Percentiles rank a stretch among this genome's conserved stretches.
Conservation (phyloP, 768 basidiomycete genomes). For the Leccinum fibrillosum region DNA sequence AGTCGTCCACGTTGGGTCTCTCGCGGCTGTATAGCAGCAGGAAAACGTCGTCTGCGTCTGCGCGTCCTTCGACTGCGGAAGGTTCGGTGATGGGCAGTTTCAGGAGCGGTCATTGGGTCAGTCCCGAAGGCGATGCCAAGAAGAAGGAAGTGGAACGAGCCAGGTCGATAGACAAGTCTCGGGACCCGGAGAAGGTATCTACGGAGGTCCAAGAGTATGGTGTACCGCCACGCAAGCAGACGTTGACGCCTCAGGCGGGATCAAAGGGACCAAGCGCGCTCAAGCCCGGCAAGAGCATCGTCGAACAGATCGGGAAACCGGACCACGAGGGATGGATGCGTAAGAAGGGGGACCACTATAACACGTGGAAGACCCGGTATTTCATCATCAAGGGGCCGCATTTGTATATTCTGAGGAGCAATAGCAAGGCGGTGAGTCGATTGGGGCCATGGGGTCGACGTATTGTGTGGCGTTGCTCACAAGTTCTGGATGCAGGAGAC, state of each 20-base stretch:
- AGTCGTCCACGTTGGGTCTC: constrained; percentile 46
- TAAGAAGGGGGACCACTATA: constrained; percentile 93
- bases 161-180: constrained; percentile 20
- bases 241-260: constrained; percentile 28
- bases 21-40: constrained; percentile 45
- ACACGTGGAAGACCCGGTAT: constrained; percentile 88
- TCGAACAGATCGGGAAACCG: constrained; percentile 87
- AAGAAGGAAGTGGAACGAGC: constrained; percentile 20
- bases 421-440: constrained; percentile 46
- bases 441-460: background rate
- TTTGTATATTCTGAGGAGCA: constrained; percentile 81
- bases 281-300: constrained; percentile 65
- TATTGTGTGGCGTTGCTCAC: background rate
- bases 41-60: constrained; percentile 40
- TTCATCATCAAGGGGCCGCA: constrained; percentile 91
- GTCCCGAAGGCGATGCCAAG: constrained; percentile 18
- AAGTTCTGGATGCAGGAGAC: constrained; percentile 58
- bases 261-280: constrained; percentile 36
- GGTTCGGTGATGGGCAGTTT: constrained; percentile 27
- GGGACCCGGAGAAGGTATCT: constrained; percentile 20
- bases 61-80: constrained; percentile 41
- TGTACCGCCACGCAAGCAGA: constrained; percentile 58
- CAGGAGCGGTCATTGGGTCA: constrained; percentile 22
- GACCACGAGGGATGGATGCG: constrained; percentile 94
- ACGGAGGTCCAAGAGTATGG: constrained; percentile 32